These are phyloP conservation scores for Andalucia godoyi DNA, from an alignment of 78 protist genomes.

Conservation along the genomic window DNA sequence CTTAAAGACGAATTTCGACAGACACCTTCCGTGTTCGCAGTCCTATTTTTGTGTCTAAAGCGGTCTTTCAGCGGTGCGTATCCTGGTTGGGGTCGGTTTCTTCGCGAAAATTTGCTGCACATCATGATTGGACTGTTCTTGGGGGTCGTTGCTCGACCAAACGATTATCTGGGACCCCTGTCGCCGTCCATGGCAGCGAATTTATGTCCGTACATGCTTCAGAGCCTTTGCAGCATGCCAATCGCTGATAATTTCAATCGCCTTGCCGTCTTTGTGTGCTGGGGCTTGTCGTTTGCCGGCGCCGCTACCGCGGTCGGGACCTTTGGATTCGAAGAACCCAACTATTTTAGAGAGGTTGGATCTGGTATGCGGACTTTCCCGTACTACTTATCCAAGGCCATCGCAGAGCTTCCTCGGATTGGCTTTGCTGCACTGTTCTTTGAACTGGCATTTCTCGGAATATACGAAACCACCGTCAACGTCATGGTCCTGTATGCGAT, in stretches of 20 bases:
- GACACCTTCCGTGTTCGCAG: not conserved
- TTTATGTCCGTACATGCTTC: not conserved
- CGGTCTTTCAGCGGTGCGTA: too few species aligned
- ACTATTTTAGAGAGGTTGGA: not conserved
- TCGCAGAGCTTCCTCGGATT: not conserved
- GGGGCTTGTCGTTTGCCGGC: not conserved
- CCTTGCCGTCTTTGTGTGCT: not conserved
- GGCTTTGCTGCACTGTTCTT: not conserved
- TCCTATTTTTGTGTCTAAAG: too few species aligned
- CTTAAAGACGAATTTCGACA: not conserved
- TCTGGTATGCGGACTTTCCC: not conserved
- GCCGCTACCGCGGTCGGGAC: not conserved
- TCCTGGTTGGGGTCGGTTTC: too few species aligned
- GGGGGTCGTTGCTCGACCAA: conserved; percentile 5
- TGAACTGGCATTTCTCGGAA: not conserved
- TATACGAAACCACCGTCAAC: not conserved
- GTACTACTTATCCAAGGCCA: not conserved
- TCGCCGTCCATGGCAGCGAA: not conserved
- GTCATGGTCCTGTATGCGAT: not conserved
- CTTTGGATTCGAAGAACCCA: conserved; percentile 5
- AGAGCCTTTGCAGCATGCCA: not conserved
- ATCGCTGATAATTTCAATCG: not conserved
- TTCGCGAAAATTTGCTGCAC: too few species aligned
- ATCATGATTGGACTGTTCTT: too few species aligned
- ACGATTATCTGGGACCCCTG: not conserved